phyloP scores from a whole-genome alignment of 2,329 filamentous ascomycete species.

The Colletotrichum siamense region DNA sequence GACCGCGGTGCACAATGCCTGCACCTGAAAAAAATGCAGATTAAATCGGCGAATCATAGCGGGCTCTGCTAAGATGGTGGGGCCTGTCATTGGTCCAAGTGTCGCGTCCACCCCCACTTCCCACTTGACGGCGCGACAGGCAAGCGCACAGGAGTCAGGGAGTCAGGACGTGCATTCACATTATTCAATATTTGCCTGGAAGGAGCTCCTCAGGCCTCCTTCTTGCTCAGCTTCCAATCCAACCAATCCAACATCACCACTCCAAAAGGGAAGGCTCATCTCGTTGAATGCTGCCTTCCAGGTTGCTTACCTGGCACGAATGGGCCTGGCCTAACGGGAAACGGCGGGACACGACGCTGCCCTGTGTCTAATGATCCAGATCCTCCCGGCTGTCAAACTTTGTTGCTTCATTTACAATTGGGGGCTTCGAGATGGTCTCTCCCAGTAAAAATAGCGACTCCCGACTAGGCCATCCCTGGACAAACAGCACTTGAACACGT shows the following conservation, averaged over 20 bases:
- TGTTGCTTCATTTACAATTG: background rate
- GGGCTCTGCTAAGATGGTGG: background rate
- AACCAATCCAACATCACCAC: background rate
- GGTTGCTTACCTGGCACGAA: background rate
- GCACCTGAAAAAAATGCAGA: background rate
- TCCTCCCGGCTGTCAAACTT: background rate
- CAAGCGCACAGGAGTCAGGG: background rate
- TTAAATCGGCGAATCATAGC: background rate
- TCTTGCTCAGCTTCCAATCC: background rate
- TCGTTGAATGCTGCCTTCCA: background rate
- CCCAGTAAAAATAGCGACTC: background rate
- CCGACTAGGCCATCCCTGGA: slow-evolving; percentile 3
- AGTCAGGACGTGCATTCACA: background rate
- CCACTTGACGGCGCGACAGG: background rate
- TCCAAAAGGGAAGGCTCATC: background rate
- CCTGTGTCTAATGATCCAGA: background rate
- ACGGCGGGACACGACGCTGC: background rate
- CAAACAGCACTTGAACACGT: background rate
- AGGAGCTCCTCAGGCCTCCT: background rate
- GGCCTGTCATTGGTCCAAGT: background rate
- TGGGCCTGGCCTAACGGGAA: background rate
- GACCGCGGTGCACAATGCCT: background rate
- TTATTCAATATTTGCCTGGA: background rate
- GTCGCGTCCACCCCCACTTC: background rate
- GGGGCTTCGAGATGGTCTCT: background rate